Conservation (phyloP, 2,329 filamentous ascomycete genomes). For the Xylariales sp. region DNA sequence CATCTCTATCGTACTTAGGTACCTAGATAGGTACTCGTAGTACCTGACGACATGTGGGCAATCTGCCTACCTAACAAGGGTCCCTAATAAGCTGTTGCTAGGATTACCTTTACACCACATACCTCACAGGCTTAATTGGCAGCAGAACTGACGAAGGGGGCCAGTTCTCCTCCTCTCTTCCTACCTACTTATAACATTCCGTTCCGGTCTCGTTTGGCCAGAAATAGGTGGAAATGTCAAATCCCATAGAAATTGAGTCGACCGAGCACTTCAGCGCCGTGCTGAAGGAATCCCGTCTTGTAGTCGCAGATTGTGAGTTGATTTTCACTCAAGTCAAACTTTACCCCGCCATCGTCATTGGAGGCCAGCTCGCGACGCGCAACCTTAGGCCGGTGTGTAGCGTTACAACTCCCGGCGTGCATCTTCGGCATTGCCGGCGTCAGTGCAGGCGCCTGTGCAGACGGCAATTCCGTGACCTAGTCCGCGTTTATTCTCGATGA, state of each 20-base stretch:
- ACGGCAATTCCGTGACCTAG: conserved; percentile 2
- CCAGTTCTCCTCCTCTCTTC: conserved; percentile 3
- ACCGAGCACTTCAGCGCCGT: conserved; percentile 73
- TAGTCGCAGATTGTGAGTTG: conserved; percentile 87
- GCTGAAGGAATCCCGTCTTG: conserved; percentile 78
- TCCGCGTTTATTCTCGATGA: background rate
- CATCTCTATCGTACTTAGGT: background rate
- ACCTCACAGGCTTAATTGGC: conserved; percentile 1
- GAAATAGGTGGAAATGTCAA: conserved; percentile 54
- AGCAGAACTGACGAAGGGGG: conserved; percentile 9
- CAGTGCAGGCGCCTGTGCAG: conserved; percentile 17
- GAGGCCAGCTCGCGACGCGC: conserved; percentile 38
- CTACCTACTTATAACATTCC: background rate
- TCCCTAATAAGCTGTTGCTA: background rate
- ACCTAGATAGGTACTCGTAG: background rate
- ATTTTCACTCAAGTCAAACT: conserved; percentile 15
- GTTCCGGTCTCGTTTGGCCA: background rate
- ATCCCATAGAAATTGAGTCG: conserved; percentile 62
- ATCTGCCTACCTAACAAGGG: background rate
- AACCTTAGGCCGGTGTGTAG: conserved; percentile 8
- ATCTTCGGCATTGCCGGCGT: conserved; percentile 10
- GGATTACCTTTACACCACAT: conserved; percentile 8
- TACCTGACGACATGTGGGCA: background rate
- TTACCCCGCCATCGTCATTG: conserved; percentile 48
- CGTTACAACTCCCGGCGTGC: conserved; percentile 20